phyloP scores from a whole-genome alignment of 2,329 filamentous ascomycete genomes.

The Tricladium varicosporioides region DNA sequence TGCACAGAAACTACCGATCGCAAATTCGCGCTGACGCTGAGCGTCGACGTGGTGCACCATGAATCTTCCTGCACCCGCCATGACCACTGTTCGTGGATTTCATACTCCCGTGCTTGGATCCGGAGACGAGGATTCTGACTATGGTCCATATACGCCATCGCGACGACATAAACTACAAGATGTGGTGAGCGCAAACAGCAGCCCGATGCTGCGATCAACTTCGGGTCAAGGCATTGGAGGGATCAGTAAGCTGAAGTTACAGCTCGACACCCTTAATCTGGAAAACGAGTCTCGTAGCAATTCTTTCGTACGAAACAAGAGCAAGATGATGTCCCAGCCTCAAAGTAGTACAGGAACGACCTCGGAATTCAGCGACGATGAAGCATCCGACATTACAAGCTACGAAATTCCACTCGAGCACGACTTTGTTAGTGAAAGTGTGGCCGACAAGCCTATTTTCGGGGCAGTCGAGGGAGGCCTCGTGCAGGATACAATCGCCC shows the following conservation, averaged over 20 bases:
- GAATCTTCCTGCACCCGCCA: conserved; percentile 26
- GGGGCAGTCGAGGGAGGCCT: conserved; percentile 54
- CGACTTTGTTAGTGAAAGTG: conserved; percentile 75
- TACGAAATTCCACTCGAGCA: conserved; percentile 84
- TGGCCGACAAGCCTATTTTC: conserved; percentile 38
- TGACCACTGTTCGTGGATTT: conserved; percentile 34
- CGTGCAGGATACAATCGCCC: conserved; percentile 43
- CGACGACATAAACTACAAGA: conserved; percentile 36
- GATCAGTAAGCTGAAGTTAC: conserved; percentile 78
- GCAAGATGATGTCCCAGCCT: conserved; percentile 58
- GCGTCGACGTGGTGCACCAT: conserved; percentile 36
- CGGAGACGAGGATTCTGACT: conserved; percentile 55
- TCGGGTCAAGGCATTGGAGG: conserved; percentile 57
- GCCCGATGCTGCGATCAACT: conserved; percentile 53
- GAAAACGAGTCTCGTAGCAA: conserved; percentile 52
- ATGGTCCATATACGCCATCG: conserved; percentile 40
- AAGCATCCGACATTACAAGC: conserved; percentile 69
- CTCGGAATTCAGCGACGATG: conserved; percentile 53
- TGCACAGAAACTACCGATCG: conserved; percentile 35
- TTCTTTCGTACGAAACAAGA: conserved; percentile 54
- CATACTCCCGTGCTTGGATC: conserved; percentile 41
- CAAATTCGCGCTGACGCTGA: conserved; percentile 35
- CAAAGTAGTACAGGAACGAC: conserved; percentile 39
- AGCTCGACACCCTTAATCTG: conserved; percentile 76
- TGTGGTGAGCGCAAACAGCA: conserved; percentile 56